Percentiles rank a stretch among this genome's conserved stretches.
Conservation (phyloP, 179 eudicot species). For the Vitellaria paradoxa region DNA sequence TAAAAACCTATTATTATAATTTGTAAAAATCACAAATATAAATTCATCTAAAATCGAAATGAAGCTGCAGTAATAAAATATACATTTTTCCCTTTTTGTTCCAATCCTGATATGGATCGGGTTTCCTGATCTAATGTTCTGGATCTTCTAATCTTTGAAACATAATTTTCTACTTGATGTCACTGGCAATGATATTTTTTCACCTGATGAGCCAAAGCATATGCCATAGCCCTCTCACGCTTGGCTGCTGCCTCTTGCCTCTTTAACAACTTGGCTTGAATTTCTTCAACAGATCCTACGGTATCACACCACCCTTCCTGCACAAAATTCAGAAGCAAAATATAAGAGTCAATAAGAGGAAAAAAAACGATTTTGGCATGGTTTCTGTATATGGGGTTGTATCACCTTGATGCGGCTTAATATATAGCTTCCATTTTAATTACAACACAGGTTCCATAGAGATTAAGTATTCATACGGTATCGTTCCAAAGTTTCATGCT, state of each 20-base stretch:
- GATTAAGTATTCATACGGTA: background rate
- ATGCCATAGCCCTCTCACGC: slow-evolving; percentile 82
- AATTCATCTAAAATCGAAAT: background rate
- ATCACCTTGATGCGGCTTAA: too few relatives aligned
- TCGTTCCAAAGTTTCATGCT: too few relatives aligned
- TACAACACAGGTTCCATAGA: background rate
- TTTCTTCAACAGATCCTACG: slow-evolving; percentile 67
- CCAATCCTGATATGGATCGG: background rate
- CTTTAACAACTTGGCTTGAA: slow-evolving; percentile 52
- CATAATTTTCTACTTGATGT: background rate
- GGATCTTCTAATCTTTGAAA: background rate
- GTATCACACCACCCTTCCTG: slow-evolving; percentile 83
- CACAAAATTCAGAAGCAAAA: slow-evolving; percentile 14
- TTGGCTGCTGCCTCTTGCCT: slow-evolving; percentile 59
- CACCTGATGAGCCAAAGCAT: slow-evolving; percentile 83
- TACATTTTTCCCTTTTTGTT: background rate
- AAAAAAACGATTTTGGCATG: background rate
- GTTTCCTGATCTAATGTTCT: background rate
- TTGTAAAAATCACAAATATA: background rate
- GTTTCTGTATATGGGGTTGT: too few relatives aligned
- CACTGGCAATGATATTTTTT: background rate
- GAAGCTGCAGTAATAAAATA: background rate
- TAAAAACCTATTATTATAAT: background rate
- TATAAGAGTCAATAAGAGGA: slow-evolving; percentile 18
- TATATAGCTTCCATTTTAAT: background rate